phyloP scores from a whole-genome alignment of 148 eudicot species.

The Nyssa sinensis region DNA sequence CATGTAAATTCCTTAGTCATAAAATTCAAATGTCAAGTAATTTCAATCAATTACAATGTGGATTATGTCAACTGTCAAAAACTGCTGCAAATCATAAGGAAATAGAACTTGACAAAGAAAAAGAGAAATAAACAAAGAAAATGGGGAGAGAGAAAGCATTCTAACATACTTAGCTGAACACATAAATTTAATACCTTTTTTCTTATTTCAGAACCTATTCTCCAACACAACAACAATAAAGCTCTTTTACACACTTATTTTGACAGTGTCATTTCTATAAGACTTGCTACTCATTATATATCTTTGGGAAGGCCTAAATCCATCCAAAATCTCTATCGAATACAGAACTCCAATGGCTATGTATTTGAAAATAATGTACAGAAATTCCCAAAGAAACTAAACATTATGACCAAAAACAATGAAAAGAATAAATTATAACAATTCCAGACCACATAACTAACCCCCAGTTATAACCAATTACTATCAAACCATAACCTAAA shows the following conservation, averaged over 20 bases:
- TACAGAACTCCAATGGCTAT: too few species aligned
- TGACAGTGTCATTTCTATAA: background rate
- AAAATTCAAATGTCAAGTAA: slow-evolving; percentile 4
- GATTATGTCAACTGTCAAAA: background rate
- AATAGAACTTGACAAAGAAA: background rate
- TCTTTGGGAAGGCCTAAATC: background rate
- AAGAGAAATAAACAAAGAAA: background rate
- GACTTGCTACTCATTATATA: background rate
- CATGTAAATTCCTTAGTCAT: slow-evolving; percentile 16
- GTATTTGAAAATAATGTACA: too few species aligned
- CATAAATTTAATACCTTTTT: background rate
- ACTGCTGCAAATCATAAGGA: background rate
- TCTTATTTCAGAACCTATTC: background rate
- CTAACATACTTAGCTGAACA: background rate
- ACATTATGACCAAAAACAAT: too few species aligned
- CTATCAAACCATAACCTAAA: too few species aligned
- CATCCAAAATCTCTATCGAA: background rate
- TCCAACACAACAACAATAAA: background rate
- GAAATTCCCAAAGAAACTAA: too few species aligned
- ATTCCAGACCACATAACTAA: too few species aligned
- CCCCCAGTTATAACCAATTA: too few species aligned
- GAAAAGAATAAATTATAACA: too few species aligned
- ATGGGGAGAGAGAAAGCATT: background rate
- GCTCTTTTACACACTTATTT: background rate
- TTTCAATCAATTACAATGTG: background rate